Base-by-base conservation (phyloP, 2,329 filamentous ascomycete species). In the Diplodia seriata region DNA sequence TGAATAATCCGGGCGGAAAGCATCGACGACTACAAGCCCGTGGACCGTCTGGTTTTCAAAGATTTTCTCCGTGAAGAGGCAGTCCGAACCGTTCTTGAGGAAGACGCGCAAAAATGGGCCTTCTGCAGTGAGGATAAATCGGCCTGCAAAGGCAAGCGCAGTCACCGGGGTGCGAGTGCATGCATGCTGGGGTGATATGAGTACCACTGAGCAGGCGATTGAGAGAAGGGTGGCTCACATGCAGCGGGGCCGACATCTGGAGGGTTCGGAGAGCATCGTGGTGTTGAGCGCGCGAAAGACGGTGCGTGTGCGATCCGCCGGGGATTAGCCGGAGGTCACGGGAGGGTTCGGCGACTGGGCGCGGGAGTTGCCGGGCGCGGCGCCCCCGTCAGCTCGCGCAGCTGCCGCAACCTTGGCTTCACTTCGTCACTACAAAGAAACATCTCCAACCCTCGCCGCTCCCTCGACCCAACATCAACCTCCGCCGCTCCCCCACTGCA, bases 1-100 rank as follows among this genome's bases (percentile, higher is more conserved):
- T 71, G 38, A 49, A 73, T 69, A 63, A 63, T 49, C 4, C 71
- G 69, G 33, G 69, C 68, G 15, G 72, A 76, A 63, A 73, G 71
- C 31, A 87, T 78, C n/a, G 82, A 67, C 31, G 33, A 56, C 49
- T 43, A 64, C 78, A 66, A 94, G 87, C 2, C 92, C 92, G 77
- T 95, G 92, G 62, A 95, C 87, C 3, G 87, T 82, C 75, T 94
- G 91, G n/a, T 84, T 83, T 18, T 79, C 74, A 73, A 95, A 94
- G 36, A 93, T 78, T 29, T 78, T 77, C 61, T 85, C 74, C 59
- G 75, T 74, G 9, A 69, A 66, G 20, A 79, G 68, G 61, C 70
- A 74, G 18, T 70, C 69, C 20, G 72, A 74, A 40, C 71, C 70
- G 36, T 71, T 68, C 54, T 73, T 70, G 56, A 75, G 67, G 70